A percentile compares a stretch with the other conserved stretches of the same genome.
Conservation (phyloP, 176 grass and related monocot genomes). For the Avena atlantica region DNA sequence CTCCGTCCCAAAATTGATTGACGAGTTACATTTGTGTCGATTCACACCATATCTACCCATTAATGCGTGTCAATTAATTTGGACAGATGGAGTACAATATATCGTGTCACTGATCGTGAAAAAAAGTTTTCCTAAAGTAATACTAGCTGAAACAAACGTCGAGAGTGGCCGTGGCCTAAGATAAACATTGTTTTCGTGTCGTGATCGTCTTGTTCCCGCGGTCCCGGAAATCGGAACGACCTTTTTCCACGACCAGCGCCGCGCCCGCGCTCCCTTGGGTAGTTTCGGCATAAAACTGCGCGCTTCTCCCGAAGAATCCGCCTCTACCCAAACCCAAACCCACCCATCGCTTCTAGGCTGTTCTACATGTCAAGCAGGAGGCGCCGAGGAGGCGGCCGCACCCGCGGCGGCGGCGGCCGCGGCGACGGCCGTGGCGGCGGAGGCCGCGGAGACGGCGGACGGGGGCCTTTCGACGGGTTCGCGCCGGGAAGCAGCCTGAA, state of each 20-base stretch:
- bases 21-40: too few species aligned
- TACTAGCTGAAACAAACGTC: too few species aligned
- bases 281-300: not conserved
- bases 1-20: too few species aligned
- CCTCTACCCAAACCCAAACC: not conserved
- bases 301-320: not conserved
- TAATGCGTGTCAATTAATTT: too few species aligned
- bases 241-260: slow-evolving; percentile 1
- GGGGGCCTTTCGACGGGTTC: not conserved
- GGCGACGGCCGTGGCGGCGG: not conserved
- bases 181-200: not conserved
- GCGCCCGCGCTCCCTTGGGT: not conserved
- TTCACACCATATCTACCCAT: too few species aligned
- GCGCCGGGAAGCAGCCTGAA: slow-evolving; percentile 10
- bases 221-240: not conserved
- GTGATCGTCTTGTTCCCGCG: not conserved
- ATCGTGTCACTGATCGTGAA: too few species aligned
- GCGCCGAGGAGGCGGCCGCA: not conserved
- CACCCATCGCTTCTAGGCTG: not conserved
- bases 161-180: too few species aligned
- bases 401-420: not conserved
- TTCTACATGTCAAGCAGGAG: not conserved
- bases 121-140: too few species aligned
- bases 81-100: too few species aligned
- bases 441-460: not conserved